Conservation (phyloP, 495 filamentous ascomycete species). For the Eremomyces bilateralis region DNA sequence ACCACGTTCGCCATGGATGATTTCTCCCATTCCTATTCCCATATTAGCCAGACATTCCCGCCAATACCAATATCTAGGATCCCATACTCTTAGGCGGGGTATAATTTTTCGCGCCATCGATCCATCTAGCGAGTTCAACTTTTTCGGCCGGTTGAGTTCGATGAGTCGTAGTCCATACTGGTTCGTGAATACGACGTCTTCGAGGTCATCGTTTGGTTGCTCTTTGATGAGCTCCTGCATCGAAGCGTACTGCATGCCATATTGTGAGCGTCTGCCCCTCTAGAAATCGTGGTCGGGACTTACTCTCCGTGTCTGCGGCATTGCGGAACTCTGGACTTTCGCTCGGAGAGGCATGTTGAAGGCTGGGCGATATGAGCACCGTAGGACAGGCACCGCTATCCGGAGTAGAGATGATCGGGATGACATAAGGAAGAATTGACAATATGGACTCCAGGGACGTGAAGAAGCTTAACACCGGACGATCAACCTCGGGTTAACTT, state of each 20-base stretch:
- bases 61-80: constrained; percentile 6
- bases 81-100: constrained; percentile 44
- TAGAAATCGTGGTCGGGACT: no score
- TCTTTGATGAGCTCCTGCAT: constrained; percentile 8
- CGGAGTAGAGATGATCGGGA: constrained; percentile 8
- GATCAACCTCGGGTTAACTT: no score
- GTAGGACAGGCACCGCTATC: constrained; percentile 12
- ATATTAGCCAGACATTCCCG: constrained; percentile 1
- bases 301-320: neutral
- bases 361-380: constrained; percentile 6
- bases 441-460: no score
- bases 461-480: no score
- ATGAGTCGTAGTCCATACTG: constrained; percentile 77
- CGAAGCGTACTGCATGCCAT: no score
- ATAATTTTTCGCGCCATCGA: constrained; percentile 90
- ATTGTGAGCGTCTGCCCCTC: no score
- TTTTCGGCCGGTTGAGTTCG: constrained; percentile 79
- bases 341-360: constrained; percentile 70
- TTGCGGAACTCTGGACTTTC: constrained; percentile 46
- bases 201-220: constrained; percentile 41
- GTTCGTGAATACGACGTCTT: constrained; percentile 81
- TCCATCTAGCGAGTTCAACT: constrained; percentile 73
- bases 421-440: no score
- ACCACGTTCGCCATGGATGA: constrained; percentile 83
- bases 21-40: constrained; percentile 61